phyloP scores from a whole-genome alignment of 2,329 filamentous ascomycete species.

The Elsinoe perseae region DNA sequence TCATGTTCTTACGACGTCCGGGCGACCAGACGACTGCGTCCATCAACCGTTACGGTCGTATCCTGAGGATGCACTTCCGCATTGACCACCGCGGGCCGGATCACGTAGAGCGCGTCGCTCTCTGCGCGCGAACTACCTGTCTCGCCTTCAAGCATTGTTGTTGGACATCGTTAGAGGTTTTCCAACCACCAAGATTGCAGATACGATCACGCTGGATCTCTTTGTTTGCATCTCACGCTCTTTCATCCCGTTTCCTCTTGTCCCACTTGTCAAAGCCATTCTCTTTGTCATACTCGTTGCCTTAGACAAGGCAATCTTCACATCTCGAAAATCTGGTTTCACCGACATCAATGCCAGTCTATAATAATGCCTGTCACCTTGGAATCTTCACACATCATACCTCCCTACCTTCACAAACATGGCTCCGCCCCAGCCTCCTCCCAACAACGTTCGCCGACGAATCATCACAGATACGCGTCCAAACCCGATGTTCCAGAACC shows the following conservation, averaged over 20 bases:
- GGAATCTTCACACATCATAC: not conserved
- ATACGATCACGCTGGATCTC: too few species aligned
- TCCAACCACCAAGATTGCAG: too few species aligned
- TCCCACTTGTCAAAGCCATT: too few species aligned
- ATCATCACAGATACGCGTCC: not conserved
- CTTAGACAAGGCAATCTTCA: not conserved
- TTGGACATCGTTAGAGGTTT: too few species aligned
- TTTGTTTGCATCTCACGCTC: not conserved
- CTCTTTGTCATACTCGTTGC: not conserved
- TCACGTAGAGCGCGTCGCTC: too few species aligned
- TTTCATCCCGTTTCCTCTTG: not conserved
- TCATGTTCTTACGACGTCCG: too few species aligned
- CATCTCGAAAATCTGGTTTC: not conserved
- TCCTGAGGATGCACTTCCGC: too few species aligned
- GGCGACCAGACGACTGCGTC: too few species aligned
- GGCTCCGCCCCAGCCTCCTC: not conserved
- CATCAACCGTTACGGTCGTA: too few species aligned
- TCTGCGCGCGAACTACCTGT: too few species aligned
- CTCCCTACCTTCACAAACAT: not conserved
- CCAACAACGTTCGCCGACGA: not conserved
- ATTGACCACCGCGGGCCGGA: too few species aligned
- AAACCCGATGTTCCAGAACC: not conserved
- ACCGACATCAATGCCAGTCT: not conserved
- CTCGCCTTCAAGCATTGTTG: too few species aligned
- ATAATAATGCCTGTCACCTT: not conserved